Conservation (phyloP, 2,329 filamentous ascomycete genomes). For the Nigrospora oryzae region DNA sequence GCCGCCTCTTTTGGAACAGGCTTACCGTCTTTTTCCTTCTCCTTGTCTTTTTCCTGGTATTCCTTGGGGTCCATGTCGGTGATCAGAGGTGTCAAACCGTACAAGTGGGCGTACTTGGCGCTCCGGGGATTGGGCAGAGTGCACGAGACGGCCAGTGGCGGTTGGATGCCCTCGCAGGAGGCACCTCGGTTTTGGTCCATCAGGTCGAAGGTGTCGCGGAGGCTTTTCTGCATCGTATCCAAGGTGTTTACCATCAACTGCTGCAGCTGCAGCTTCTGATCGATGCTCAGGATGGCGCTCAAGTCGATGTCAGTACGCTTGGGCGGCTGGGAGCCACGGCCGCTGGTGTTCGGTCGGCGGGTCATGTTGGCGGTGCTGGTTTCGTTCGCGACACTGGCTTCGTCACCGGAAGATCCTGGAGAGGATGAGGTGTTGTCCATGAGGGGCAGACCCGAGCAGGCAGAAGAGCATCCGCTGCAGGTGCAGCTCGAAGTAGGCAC, state of each 20-base stretch:
- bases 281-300: slow-evolving; percentile 35
- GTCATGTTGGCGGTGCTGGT: background rate
- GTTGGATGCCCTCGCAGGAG: slow-evolving; percentile 14
- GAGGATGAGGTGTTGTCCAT: slow-evolving; percentile 2
- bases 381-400: slow-evolving; percentile 3
- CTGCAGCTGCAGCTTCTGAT: slow-evolving; percentile 44
- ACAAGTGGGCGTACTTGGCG: slow-evolving; percentile 17
- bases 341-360: background rate
- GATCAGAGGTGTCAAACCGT: slow-evolving; percentile 13
- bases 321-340: slow-evolving; percentile 5
- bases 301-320: slow-evolving; percentile 40
- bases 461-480: too few species aligned
- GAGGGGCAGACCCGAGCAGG: background rate
- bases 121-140: slow-evolving; percentile 25
- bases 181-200: slow-evolving; percentile 23
- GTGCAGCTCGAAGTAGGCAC: too few species aligned
- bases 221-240: slow-evolving; percentile 45
- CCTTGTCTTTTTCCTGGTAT: background rate
- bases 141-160: slow-evolving; percentile 18
- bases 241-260: slow-evolving; percentile 42
- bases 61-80: background rate
- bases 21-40: background rate
- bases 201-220: slow-evolving; percentile 43
- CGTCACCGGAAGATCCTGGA: slow-evolving; percentile 1
- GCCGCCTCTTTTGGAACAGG: background rate